A percentile compares a stretch with the other conserved stretches of the same genome.
Conservation (phyloP, 139 green algal genomes). For the Pleodorina starrii region DNA sequence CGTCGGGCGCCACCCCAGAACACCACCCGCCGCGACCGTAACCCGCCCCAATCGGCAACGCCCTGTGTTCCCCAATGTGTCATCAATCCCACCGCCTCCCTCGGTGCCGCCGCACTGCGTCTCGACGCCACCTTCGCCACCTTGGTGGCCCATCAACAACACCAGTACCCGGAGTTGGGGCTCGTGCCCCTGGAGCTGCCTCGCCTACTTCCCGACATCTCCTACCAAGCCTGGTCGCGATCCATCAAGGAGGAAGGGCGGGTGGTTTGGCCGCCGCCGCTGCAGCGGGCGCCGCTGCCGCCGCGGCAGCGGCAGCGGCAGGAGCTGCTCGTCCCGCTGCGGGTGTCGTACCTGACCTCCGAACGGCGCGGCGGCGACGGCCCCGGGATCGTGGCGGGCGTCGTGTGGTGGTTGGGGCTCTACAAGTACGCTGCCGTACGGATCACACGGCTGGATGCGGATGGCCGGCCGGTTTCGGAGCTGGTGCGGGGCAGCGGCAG, state of each 20-base stretch:
- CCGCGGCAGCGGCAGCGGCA: background rate
- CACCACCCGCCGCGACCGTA: no score
- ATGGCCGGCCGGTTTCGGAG: background rate
- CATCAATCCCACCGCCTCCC: no score
- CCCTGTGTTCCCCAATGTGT: no score
- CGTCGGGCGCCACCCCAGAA: no score
- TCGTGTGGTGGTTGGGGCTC: background rate
- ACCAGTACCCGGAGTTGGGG: background rate
- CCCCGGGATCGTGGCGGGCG: background rate
- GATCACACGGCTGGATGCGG: background rate
- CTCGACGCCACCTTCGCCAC: no score
- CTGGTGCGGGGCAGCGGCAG: no score
- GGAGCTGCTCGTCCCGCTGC: background rate
- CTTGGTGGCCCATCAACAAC: no score
- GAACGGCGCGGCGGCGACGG: background rate
- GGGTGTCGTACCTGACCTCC: background rate
- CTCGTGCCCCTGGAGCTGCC: no score
- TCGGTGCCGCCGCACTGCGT: no score
- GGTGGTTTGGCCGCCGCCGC: background rate
- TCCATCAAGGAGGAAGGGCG: background rate
- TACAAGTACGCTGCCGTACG: constrained; percentile 30
- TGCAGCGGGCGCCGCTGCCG: background rate
- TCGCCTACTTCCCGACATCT: no score
- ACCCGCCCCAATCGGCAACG: no score
- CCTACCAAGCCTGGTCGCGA: background rate